phyloP scores from a whole-genome alignment of 179 eudicot species.

The Vitellaria paradoxa region DNA sequence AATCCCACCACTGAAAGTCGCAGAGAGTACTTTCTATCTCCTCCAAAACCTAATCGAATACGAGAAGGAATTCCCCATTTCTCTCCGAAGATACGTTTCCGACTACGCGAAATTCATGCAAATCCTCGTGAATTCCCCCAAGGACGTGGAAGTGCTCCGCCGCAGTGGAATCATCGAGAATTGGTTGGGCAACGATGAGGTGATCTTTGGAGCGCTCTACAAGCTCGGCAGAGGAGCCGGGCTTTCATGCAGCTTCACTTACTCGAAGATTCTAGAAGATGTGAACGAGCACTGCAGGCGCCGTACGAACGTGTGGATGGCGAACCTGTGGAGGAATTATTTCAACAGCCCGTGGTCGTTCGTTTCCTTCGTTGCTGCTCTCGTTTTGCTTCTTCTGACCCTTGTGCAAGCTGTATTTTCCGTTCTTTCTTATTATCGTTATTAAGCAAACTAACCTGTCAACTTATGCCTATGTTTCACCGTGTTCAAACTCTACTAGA shows the following conservation, averaged over 20 bases:
- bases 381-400: neutral
- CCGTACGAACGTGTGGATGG: no score
- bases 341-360: neutral
- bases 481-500: no score
- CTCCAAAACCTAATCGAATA: neutral
- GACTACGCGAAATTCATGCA: neutral
- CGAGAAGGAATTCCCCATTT: no score
- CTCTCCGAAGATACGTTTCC: no score
- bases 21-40: no score
- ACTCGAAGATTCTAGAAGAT: neutral
- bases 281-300: no score
- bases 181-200: neutral
- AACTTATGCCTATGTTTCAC: no score
- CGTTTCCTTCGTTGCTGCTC: neutral
- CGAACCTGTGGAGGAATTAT: neutral
- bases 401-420: neutral
- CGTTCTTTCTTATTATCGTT: neutral
- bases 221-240: neutral
- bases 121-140: no score
- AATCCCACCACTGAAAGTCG: no score
- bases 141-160: neutral
- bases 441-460: no score
- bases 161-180: neutral
- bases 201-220: neutral
- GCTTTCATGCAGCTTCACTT: no score